Conservation (phyloP, 139 green algal species). For the Diplosphaera chodatii region DNA sequence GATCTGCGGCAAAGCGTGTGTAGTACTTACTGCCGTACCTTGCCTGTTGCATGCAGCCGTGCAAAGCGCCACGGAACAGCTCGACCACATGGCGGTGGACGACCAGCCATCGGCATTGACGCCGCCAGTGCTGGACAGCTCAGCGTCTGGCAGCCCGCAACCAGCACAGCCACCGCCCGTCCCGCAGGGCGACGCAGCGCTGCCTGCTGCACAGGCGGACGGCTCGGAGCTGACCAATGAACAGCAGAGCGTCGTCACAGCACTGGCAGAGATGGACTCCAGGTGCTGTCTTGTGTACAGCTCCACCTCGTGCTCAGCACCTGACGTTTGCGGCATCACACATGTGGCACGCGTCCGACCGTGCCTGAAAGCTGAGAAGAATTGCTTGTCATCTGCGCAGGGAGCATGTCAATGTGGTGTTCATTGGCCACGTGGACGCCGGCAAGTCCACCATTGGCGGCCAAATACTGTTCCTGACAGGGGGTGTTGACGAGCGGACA, state of each 20-base stretch:
- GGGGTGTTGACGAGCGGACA: conserved; percentile 92
- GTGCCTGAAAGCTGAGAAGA: too few species aligned
- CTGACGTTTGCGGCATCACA: too few species aligned
- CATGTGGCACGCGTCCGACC: too few species aligned
- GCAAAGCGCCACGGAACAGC: not conserved
- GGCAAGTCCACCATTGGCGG: conserved; percentile 97
- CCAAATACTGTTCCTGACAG: conserved; percentile 93
- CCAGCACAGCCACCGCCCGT: too few species aligned
- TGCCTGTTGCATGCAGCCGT: too few species aligned
- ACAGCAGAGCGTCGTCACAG: not conserved
- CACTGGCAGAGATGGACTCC: not conserved
- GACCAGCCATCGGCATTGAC: not conserved
- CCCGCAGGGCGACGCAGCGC: too few species aligned
- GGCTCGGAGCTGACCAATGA: not conserved
- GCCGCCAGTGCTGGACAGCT: not conserved
- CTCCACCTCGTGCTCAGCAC: too few species aligned
- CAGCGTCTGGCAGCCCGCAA: not conserved
- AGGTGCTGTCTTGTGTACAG: too few species aligned
- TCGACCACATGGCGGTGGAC: not conserved
- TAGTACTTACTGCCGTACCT: too few species aligned
- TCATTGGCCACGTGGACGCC: conserved; percentile 99
- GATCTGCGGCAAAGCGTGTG: too few species aligned
- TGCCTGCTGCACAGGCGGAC: not conserved
- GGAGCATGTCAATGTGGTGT: conserved; percentile 98
- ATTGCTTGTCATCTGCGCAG: conserved; percentile 27